A percentile compares a stretch with the other conserved stretches of the same genome.
Evolutionary conservation across 768 basidiomycete species (phyloP).

Genomic region (Hortiboletus flavorubellus): DNA sequence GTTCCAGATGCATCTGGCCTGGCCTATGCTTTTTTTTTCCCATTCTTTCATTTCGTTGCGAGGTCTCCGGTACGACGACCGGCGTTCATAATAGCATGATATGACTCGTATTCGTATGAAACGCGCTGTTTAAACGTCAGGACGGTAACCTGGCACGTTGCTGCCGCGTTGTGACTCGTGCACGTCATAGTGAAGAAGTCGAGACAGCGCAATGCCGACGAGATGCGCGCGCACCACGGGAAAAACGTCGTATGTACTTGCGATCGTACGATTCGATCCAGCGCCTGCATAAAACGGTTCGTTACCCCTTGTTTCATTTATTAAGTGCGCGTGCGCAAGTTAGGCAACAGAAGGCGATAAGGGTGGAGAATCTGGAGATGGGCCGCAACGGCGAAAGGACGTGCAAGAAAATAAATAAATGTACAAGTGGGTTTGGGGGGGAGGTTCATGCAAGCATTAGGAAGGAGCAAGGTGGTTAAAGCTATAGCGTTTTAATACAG

Average conservation of each 20-base stretch:
- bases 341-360: not conserved
- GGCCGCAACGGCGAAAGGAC: not conserved
- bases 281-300: not conserved
- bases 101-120: too few species aligned
- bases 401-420: conserved; percentile 11
- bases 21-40: too few species aligned
- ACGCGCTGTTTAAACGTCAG: too few species aligned
- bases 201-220: too few species aligned
- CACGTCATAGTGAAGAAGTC: too few species aligned
- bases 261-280: not conserved
- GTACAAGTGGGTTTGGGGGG: not conserved
- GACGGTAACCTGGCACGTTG: too few species aligned
- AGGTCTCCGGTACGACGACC: too few species aligned
- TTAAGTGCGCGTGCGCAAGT: not conserved
- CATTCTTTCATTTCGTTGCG: too few species aligned
- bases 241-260: not conserved
- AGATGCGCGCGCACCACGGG: too few species aligned
- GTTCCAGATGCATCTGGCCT: too few species aligned
- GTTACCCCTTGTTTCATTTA: not conserved
- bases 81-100: too few species aligned
- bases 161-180: too few species aligned
- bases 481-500: conserved; percentile 3
- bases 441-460: conserved; percentile 7
- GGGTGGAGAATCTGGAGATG: not conserved
- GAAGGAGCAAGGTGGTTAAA: not conserved